phyloP scores from a whole-genome alignment of 2,329 filamentous ascomycete genomes.

The Spiromastix sp. region DNA sequence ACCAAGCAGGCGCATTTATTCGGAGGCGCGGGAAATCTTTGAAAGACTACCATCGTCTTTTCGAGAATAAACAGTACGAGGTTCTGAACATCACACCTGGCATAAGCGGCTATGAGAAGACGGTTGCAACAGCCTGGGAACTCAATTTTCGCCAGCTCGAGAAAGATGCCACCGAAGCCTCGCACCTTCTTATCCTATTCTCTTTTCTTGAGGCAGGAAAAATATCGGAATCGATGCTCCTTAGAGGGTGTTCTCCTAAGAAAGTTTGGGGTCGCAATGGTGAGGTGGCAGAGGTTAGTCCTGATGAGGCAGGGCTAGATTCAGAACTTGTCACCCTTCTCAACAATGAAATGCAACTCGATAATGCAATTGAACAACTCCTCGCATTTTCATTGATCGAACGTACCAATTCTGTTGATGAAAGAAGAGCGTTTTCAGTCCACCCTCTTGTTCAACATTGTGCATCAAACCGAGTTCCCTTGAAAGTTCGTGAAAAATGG shows the following conservation, averaged over 20 bases:
- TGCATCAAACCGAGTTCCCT: slow-evolving; percentile 4
- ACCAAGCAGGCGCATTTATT: slow-evolving; percentile 13
- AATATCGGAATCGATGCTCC: slow-evolving; percentile 10
- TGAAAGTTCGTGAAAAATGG: slow-evolving; percentile 5
- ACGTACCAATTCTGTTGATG: slow-evolving; percentile 5
- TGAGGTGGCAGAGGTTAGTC: slow-evolving; percentile 5
- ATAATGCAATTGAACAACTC: slow-evolving; percentile 10
- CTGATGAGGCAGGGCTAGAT: slow-evolving; percentile 10
- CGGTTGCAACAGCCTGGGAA: slow-evolving; percentile 11
- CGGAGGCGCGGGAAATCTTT: slow-evolving; percentile 9
- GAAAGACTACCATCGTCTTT: slow-evolving; percentile 10
- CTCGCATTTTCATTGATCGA: slow-evolving; percentile 11
- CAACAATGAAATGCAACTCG: slow-evolving; percentile 10
- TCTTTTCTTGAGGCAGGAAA: slow-evolving; percentile 9
- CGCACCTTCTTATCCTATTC: slow-evolving; percentile 10
- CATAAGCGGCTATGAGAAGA: slow-evolving; percentile 8
- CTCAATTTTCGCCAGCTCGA: slow-evolving; percentile 11
- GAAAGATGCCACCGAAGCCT: slow-evolving; percentile 6
- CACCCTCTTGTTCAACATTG: slow-evolving; percentile 12
- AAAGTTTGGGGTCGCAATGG: slow-evolving; percentile 10
- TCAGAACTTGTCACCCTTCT: slow-evolving; percentile 5
- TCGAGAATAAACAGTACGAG: slow-evolving; percentile 6
- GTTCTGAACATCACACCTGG: slow-evolving; percentile 5
- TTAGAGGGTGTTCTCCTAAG: slow-evolving; percentile 6
- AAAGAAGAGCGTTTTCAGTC: slow-evolving; percentile 10